Conservation (phyloP, 495 filamentous ascomycete species). For the Physcia stellaris region DNA sequence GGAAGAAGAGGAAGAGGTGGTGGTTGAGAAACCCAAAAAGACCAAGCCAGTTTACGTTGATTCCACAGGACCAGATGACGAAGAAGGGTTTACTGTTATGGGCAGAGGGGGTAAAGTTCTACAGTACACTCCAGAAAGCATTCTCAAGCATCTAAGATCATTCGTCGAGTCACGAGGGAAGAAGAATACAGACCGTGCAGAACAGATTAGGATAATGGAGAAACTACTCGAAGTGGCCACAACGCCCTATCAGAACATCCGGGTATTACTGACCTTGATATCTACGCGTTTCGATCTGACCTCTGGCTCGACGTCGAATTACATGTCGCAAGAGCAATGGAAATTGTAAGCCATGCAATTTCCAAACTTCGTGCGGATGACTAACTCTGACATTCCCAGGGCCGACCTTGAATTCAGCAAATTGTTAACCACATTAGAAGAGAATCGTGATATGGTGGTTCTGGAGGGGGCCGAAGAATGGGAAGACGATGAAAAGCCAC, state of each 20-base stretch:
- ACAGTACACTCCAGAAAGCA: slow-evolving; percentile 90
- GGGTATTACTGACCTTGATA: slow-evolving; percentile 80
- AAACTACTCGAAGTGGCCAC: slow-evolving; percentile 78
- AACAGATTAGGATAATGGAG: slow-evolving; percentile 97
- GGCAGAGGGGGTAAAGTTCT: slow-evolving; percentile 75
- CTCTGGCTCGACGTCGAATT: slow-evolving; percentile 56
- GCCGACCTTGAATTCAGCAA: slow-evolving; percentile 72
- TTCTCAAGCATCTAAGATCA: slow-evolving; percentile 85
- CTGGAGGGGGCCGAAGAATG: slow-evolving; percentile 90
- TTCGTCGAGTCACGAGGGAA: slow-evolving; percentile 93
- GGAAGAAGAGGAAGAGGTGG: slow-evolving; percentile 58
- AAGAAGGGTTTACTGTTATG: slow-evolving; percentile 78
- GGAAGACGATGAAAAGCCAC: slow-evolving; percentile 95
- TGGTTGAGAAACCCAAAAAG: slow-evolving; percentile 31
- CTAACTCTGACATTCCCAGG: slow-evolving; percentile 12
- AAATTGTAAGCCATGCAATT: slow-evolving; percentile 41
- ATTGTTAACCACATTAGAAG: slow-evolving; percentile 68
- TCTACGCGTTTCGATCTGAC: slow-evolving; percentile 91
- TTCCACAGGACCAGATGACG: slow-evolving; percentile 29
- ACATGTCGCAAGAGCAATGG: slow-evolving; percentile 96
- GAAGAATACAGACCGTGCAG: slow-evolving; percentile 92
- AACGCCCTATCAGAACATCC: slow-evolving; percentile 87
- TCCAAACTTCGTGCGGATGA: not conserved
- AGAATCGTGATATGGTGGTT: slow-evolving; percentile 63
- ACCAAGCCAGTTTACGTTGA: slow-evolving; percentile 35